These are phyloP conservation scores for Daldinia bambusicola DNA, from an alignment of 495 filamentous ascomycete species.

Conservation along the genomic window DNA sequence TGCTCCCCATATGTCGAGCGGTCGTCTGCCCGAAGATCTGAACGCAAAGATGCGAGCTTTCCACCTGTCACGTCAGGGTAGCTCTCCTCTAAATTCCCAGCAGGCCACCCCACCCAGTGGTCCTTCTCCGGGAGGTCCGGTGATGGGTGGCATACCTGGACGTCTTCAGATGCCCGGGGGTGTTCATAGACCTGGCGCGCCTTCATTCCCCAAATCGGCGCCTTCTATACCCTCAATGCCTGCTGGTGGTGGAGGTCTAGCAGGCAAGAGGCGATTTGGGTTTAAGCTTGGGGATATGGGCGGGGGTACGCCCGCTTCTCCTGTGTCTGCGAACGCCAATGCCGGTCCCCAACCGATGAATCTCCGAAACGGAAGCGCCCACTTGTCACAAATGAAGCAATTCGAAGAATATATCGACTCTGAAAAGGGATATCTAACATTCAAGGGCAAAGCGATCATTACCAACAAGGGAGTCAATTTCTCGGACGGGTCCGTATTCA, in stretches of 20 bases:
- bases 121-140: slow-evolving; percentile 55
- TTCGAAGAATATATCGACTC: slow-evolving; percentile 93
- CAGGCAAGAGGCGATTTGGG: slow-evolving; percentile 46
- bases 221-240: slow-evolving; percentile 52
- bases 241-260: slow-evolving; percentile 34
- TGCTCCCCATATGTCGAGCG: slow-evolving; percentile 63
- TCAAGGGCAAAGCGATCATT: slow-evolving; percentile 91
- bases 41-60: slow-evolving; percentile 84
- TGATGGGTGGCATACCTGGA: slow-evolving; percentile 52
- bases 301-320: slow-evolving; percentile 42
- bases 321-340: slow-evolving; percentile 15
- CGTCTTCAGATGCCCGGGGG: slow-evolving; percentile 56
- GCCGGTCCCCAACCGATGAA: slow-evolving; percentile 23
- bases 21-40: slow-evolving; percentile 77
- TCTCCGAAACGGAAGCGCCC: slow-evolving; percentile 50
- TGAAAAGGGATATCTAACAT: slow-evolving; percentile 88
- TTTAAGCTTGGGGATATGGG: slow-evolving; percentile 56
- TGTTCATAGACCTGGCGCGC: slow-evolving; percentile 54
- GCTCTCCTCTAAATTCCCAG: slow-evolving; percentile 51
- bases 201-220: slow-evolving; percentile 59
- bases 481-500: slow-evolving; percentile 86
- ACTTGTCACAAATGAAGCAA: slow-evolving; percentile 82
- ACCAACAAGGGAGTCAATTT: slow-evolving; percentile 92
- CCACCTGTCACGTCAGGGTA: slow-evolving; percentile 60
- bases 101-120: slow-evolving; percentile 34